These are phyloP conservation scores for Salix arbutifolia DNA, from an alignment of 345 rosid species.

Conservation along the genomic window DNA sequence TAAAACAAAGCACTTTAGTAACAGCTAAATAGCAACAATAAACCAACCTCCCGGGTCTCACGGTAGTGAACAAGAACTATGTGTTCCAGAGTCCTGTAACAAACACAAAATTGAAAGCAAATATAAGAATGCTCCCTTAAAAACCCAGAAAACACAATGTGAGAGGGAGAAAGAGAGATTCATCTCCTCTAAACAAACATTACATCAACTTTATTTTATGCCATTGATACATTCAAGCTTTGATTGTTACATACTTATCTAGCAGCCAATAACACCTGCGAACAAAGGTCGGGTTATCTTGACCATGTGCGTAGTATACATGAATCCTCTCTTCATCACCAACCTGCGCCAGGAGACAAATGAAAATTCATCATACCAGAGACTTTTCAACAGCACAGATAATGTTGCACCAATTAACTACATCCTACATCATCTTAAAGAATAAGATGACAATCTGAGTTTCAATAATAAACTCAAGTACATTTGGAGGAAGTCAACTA, in stretches of 20 bases:
- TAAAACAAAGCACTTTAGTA: not conserved
- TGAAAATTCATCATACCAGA: constrained; percentile 1
- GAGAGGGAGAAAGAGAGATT: constrained; percentile 7
- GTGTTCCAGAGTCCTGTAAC: constrained; percentile 72
- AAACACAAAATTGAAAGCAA: constrained; percentile 11
- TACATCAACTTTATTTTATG: not conserved
- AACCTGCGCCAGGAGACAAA: constrained; percentile 44
- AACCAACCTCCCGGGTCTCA: constrained; percentile 88
- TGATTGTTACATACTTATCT: constrained; percentile 64
- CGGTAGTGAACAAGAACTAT: constrained; percentile 98
- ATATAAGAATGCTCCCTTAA: constrained; percentile 2
- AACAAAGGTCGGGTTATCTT: constrained; percentile 81
- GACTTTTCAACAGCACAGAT: not conserved
- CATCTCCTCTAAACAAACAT: not conserved
- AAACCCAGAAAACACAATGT: not conserved
- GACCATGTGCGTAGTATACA: constrained; percentile 97
- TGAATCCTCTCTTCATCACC: constrained; percentile 95
- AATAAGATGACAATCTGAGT: not conserved
- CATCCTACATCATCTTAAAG: not conserved
- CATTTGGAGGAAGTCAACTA: not conserved
- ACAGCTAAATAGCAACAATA: constrained; percentile 10
- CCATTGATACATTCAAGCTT: not conserved
- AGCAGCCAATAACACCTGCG: constrained; percentile 99
- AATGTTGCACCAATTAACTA: not conserved
- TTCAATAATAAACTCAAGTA: not conserved